Percentiles rank a stretch among this genome's conserved stretches.
Conservation (phyloP, 2,329 filamentous ascomycete genomes). For the Ophiostoma ips region DNA sequence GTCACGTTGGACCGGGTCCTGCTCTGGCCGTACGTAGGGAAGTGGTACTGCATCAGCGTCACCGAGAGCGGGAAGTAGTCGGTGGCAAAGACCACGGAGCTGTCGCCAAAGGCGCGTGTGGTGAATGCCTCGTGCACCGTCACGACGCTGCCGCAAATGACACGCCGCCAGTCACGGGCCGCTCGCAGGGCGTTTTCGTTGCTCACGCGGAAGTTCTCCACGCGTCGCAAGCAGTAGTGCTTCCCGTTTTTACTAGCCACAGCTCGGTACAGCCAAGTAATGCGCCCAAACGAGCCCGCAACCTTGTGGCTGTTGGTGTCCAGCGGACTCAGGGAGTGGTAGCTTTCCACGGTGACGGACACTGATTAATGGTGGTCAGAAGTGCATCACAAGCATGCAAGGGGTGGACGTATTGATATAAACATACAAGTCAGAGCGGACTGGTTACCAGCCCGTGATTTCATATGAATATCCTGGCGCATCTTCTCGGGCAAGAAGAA, state of each 20-base stretch:
- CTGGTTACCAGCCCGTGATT: constrained; percentile 72
- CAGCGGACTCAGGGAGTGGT: constrained; percentile 81
- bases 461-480: constrained; percentile 79
- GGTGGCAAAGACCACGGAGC: constrained; percentile 84
- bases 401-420: not conserved
- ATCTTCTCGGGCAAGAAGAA: constrained; percentile 83
- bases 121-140: constrained; percentile 87
- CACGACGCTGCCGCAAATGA: constrained; percentile 70
- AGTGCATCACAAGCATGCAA: not conserved
- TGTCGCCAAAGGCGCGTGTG: constrained; percentile 82
- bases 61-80: constrained; percentile 88
- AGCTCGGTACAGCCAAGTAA: constrained; percentile 92
- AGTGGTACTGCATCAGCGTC: constrained; percentile 74
- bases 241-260: constrained; percentile 77
- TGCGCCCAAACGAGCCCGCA: constrained; percentile 53
- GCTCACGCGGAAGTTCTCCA: constrained; percentile 79
- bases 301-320: constrained; percentile 53
- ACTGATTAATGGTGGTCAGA: constrained; percentile 19
- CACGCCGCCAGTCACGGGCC: constrained; percentile 78
- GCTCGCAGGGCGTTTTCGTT: constrained; percentile 80
- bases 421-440: constrained; percentile 48
- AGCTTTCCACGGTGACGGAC: constrained; percentile 54
- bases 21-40: constrained; percentile 33
- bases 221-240: constrained; percentile 71
- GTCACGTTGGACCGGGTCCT: constrained; percentile 25